Evolutionary conservation across 352 stramenopile species (phyloP).

Genomic region (Phytophthora meadii): DNA sequence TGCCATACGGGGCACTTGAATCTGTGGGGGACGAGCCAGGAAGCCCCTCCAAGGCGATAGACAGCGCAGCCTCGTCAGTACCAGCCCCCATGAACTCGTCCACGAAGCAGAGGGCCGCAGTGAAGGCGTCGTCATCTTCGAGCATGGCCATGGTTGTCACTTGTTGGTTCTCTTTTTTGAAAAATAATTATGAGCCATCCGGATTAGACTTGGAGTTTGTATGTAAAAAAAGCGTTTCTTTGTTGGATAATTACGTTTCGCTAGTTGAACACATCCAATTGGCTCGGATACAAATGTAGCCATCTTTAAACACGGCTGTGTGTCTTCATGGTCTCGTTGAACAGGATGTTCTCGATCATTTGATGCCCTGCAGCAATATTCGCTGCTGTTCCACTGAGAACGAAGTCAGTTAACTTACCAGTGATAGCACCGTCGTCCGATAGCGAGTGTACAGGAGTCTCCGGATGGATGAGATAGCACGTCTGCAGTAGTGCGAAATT

Average conservation of each 20-base stretch:
- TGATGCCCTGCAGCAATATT: slow-evolving; percentile 53
- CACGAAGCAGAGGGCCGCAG: slow-evolving; percentile 44
- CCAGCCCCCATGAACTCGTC: slow-evolving; percentile 39
- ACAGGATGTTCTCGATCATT: slow-evolving; percentile 61
- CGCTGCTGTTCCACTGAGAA: slow-evolving; percentile 40
- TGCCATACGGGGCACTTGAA: background rate
- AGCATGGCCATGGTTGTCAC: slow-evolving; percentile 33
- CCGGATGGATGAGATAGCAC: slow-evolving; percentile 63
- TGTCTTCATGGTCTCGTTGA: slow-evolving; percentile 41
- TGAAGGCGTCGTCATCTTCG: slow-evolving; percentile 46
- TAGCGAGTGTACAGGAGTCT: slow-evolving; percentile 39
- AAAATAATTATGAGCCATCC: slow-evolving; percentile 11
- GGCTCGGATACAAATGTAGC: background rate
- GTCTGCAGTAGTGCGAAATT: slow-evolving; percentile 54
- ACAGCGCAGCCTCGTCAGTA: slow-evolving; percentile 26
- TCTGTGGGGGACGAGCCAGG: slow-evolving; percentile 9
- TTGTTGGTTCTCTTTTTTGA: slow-evolving; percentile 7
- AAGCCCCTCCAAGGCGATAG: slow-evolving; percentile 26
- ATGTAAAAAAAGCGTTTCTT: slow-evolving; percentile 6
- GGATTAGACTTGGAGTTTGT: slow-evolving; percentile 13
- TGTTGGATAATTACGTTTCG: slow-evolving; percentile 22
- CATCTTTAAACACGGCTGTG: background rate
- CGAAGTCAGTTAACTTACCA: slow-evolving; percentile 46
- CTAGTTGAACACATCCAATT: slow-evolving; percentile 15
- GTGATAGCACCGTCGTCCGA: slow-evolving; percentile 36